Conservation (phyloP, 78 protist genomes). For the Tieghemostelium lacteum region DNA sequence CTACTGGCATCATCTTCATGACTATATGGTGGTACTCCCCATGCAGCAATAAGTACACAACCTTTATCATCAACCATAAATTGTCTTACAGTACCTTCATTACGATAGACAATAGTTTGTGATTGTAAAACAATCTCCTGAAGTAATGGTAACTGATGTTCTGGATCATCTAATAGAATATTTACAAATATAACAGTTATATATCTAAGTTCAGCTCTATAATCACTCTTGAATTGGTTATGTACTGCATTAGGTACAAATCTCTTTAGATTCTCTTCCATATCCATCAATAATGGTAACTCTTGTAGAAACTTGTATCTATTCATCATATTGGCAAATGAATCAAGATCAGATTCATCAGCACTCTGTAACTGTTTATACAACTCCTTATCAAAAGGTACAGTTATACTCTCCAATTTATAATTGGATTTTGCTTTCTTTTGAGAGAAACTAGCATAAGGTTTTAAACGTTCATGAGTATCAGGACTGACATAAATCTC, state of each 20-base stretch:
- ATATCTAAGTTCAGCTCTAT: constrained; percentile 81
- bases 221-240: constrained; percentile 32
- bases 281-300: constrained; percentile 54
- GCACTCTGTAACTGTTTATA: background rate
- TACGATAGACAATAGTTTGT: constrained; percentile 62
- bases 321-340: background rate
- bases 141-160: constrained; percentile 28
- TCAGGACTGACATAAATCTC: constrained; percentile 77
- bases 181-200: constrained; percentile 77
- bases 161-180: constrained; percentile 41
- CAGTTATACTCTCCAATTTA: constrained; percentile 16
- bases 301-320: constrained; percentile 35
- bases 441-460: constrained; percentile 9
- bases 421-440: constrained; percentile 7
- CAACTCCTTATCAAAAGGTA: constrained; percentile 10
- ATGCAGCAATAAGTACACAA: constrained; percentile 85
- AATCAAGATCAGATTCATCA: background rate
- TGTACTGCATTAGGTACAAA: constrained; percentile 72
- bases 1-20: constrained; percentile 88
- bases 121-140: constrained; percentile 38
- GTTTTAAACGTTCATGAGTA: constrained; percentile 37
- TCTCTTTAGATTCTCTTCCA: constrained; percentile 60
- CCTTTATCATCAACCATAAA: constrained; percentile 87
- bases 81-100: constrained; percentile 81
- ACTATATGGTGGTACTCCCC: constrained; percentile 79